Evolutionary conservation across 139 green algal genomes (phyloP).

Genomic region (Spirogloea muscicola): DNA sequence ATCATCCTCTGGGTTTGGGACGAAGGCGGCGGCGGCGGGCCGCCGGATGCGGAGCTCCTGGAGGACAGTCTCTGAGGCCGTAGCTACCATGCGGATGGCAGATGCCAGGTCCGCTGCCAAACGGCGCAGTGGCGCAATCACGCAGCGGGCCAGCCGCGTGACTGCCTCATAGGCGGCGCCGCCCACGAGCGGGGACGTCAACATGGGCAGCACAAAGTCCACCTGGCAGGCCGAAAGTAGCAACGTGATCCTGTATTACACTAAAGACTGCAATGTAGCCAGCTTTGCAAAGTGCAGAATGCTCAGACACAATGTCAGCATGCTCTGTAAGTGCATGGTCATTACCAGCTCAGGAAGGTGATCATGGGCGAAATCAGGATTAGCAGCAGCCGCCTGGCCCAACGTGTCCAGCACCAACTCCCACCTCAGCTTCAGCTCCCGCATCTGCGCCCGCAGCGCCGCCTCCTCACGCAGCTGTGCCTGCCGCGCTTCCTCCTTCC

Average conservation of each 20-base stretch:
- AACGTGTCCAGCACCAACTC: slow-evolving; percentile 30
- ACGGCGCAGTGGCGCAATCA: slow-evolving; percentile 5
- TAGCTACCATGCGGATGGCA: slow-evolving; percentile 34
- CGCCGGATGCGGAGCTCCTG: neutral
- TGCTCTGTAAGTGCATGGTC: too few species aligned
- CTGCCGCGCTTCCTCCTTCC: slow-evolving; percentile 45
- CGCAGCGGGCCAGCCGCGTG: slow-evolving; percentile 11
- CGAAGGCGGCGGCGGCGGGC: too few species aligned
- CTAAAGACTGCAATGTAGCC: too few species aligned
- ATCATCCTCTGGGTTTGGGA: slow-evolving; percentile 10
- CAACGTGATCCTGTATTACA: too few species aligned
- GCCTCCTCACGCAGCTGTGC: slow-evolving; percentile 38
- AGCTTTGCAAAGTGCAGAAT: too few species aligned
- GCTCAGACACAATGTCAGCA: too few species aligned
- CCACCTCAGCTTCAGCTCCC: neutral
- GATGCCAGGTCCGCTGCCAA: slow-evolving; percentile 15
- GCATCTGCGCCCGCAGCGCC: slow-evolving; percentile 11
- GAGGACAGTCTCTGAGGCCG: neutral
- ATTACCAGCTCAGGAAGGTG: slow-evolving; percentile 32
- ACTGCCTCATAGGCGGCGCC: slow-evolving; percentile 16
- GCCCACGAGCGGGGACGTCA: slow-evolving; percentile 24
- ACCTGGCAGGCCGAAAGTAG: slow-evolving; percentile 20
- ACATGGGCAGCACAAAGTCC: slow-evolving; percentile 10
- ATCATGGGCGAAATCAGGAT: slow-evolving; percentile 32
- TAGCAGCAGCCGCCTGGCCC: slow-evolving; percentile 21